Evolutionary conservation across 1,139 yeast species (phyloP), one percentile per base, ranked within the genome.

Genomic region (Pichia sp.): DNA sequence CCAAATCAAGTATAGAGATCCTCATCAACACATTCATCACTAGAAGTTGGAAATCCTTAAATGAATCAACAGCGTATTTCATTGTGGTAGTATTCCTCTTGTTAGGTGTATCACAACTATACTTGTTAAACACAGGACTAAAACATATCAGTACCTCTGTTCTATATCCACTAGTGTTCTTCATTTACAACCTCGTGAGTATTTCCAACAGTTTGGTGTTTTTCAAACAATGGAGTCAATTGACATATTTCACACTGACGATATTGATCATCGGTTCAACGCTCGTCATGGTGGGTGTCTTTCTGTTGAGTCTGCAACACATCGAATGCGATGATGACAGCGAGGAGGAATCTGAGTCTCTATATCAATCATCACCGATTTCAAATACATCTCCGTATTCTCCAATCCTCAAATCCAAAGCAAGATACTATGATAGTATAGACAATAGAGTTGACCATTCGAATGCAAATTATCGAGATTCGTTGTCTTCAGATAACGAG

Each of bases 151-250:
- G 91, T 45, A 88, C 96, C 0, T 81, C 93, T 9, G 77, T 88
- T 14, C 71, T 90, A 35, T 90, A 89, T 60, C 96, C 96, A 0
- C 70, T 90, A 53, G 87, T 91, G 45, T 90, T 90, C 63, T 84
- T 94, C 66, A 81, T 88, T 38, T 90, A 85, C 71, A 90, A 88
- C 66, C 68, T 87, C 47, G 72, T 79, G 53, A 85, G 87, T 56
- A 82, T 89, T 57, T 65, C 83, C 48, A 90, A 89, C 61, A 93
- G 90, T 36, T 66, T 88, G 50, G 72, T 81, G 4, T 88, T 80
- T 59, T 81, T 77, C 62, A 70, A 81, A 54, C 81, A 78, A 55
- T 67, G 78, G 52, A 66, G 68, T 18, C 63, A 66, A 33, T 63
- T 79, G 35, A 60, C 72, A 0, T 54, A 59, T 11, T 40, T 53